These are phyloP conservation scores for Tolypocladium guangdongense DNA, from an alignment of 2,329 filamentous ascomycete species.

Conservation along the genomic window DNA sequence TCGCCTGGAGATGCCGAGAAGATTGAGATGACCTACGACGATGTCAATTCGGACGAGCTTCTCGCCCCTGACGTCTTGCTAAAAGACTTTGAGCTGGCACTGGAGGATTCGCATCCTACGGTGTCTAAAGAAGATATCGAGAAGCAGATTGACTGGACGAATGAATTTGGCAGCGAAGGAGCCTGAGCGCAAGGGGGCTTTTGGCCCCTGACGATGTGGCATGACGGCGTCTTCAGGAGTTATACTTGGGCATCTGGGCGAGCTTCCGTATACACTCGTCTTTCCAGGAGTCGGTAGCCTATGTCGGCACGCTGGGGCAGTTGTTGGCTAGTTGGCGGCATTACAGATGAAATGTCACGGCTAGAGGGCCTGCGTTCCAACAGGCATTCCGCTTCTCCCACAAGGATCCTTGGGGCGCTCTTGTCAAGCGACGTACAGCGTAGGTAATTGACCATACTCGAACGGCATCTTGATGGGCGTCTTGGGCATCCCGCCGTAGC, in stretches of 20 bases:
- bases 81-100: conserved; percentile 89
- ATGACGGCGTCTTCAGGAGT: conserved; percentile 20
- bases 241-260: conserved; percentile 11
- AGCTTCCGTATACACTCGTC: conserved; percentile 6
- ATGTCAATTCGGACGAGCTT: conserved; percentile 72
- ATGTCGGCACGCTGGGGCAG: not conserved
- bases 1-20: conserved; percentile 82
- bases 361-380: not conserved
- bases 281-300: conserved; percentile 1
- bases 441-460: not conserved
- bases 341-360: not conserved
- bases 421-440: not conserved
- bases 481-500: no score
- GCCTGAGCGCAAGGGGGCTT: conserved; percentile 22
- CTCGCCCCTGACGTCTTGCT: conserved; percentile 77
- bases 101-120: conserved; percentile 79
- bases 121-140: conserved; percentile 79
- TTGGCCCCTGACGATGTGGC: conserved; percentile 8
- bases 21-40: conserved; percentile 87
- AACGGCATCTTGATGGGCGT: not conserved
- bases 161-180: conserved; percentile 91
- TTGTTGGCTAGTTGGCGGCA: not conserved
- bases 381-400: no score
- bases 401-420: not conserved
- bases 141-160: conserved; percentile 84